A percentile compares a stretch with the other conserved stretches of the same genome.
Evolutionary conservation across 192 early-diverging fungal species (phyloP).

Genomic region (Cetraspora pellucida): DNA sequence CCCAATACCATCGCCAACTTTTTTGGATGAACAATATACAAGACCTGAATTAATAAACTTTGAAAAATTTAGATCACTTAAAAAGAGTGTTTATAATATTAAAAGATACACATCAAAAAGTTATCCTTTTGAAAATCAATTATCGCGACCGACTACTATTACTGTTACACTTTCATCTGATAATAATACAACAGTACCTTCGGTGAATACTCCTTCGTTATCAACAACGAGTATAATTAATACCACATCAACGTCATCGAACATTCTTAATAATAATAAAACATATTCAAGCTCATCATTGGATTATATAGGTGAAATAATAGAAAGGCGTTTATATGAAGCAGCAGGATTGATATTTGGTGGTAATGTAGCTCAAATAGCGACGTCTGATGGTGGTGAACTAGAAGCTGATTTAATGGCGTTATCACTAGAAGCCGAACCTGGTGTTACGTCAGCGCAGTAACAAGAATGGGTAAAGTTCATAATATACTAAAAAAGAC

Average conservation of each 20-base stretch:
- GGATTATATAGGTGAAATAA: conserved; percentile 25
- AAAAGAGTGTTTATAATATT: conserved; percentile 43
- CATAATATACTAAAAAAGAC: no score
- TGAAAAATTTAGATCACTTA: conserved; percentile 50
- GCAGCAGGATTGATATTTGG: conserved; percentile 23
- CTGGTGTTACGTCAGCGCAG: not conserved
- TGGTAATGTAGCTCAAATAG: not conserved
- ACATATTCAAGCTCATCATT: not conserved
- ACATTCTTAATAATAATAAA: not conserved
- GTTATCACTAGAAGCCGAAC: conserved; percentile 13
- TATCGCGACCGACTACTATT: conserved; percentile 1
- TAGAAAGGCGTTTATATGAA: conserved; percentile 18
- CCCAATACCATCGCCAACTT: not conserved
- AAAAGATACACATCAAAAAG: not conserved
- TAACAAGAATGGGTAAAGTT: not conserved
- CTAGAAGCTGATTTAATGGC: conserved; percentile 29
- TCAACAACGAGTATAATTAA: no score
- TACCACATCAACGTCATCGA: not conserved
- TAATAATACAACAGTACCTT: not conserved
- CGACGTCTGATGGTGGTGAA: conserved; percentile 15
- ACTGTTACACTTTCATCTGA: no score
- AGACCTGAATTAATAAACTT: conserved; percentile 45
- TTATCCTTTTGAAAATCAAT: conserved; percentile 25
- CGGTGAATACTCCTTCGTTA: no score
- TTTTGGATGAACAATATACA: not conserved